Base-by-base conservation (phyloP, 1,139 yeast genomes). In the Pichia sp. region DNA sequence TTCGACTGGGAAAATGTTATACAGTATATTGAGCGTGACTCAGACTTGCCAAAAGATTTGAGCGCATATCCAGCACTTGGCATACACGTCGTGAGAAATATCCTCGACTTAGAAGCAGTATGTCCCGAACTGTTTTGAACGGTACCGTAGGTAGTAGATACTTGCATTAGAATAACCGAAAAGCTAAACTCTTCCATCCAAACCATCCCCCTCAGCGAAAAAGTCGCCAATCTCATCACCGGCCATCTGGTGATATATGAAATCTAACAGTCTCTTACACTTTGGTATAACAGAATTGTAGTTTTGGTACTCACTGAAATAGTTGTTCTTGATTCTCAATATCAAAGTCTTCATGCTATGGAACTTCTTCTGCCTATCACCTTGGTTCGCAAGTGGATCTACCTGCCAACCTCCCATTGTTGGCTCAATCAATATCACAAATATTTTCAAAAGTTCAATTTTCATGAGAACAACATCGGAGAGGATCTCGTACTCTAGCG, bases 11-110 rank as follows among this genome's bases (percentile, higher is more conserved):
- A 76, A 5, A 61, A 63, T 24, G 71, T 77, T 5, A 60, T 75
- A 35, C 86, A 78, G 48, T 77, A 63, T 48, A 67, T 77, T 15
- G 91, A 81, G 46, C 44, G 61, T 22, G 69, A 66, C 22, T 55
- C 54, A 24, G 79, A 73, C 37, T 56, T 59, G 35, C 52, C 60
- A 14, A 13, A 15, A 2, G 61, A 52, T 60, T 59, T 29, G 59
- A 59, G 32, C 30, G 59, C 32, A 58, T 64, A 27, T 69, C 72
- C 58, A 22, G 39, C 59, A 18, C 59, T 64, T 14, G 72, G 71
- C 4, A 61, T 72, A 21, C 40, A 57, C 13, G 52, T 70, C 14
- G 59, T 76, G 22, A 61, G 71, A 42, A 63, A 67, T 35, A 62
- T 75, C 16, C 50, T 63, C 14, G 76, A 75, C 13, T 45, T 76